Conservation (phyloP, 768 basidiomycete genomes). For the Trametes villosa region DNA sequence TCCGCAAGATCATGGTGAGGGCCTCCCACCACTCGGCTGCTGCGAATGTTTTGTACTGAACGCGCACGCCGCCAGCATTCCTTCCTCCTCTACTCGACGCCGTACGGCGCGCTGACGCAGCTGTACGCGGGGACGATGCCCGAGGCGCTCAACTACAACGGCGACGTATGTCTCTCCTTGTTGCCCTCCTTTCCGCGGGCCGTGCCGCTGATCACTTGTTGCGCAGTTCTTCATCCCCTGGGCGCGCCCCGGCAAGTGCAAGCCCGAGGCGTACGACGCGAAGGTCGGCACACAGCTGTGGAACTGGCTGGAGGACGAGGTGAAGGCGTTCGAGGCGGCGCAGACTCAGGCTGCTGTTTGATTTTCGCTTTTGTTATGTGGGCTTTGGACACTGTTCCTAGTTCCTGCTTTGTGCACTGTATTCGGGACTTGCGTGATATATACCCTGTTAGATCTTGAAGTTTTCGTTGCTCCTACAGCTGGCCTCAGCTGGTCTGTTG, state of each 20-base stretch:
- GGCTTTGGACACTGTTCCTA: constrained; percentile 31
- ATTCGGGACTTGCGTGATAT: not conserved
- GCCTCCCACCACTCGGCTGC: too few species aligned
- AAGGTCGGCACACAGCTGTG: constrained; percentile 27
- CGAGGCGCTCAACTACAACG: constrained; percentile 43
- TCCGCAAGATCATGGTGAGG: constrained; percentile 14
- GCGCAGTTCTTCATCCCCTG: constrained; percentile 30
- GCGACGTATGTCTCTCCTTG: constrained; percentile 39
- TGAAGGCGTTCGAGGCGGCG: constrained; percentile 35
- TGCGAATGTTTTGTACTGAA: not conserved
- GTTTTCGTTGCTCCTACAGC: too few species aligned
- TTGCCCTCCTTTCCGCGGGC: not conserved
- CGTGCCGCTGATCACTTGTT: not conserved
- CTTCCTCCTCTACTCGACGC: constrained; percentile 34
- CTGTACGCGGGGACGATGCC: constrained; percentile 42
- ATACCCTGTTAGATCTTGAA: too few species aligned
- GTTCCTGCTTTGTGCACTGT: constrained; percentile 38
- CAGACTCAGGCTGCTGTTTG: constrained; percentile 11
- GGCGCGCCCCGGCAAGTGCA: constrained; percentile 29
- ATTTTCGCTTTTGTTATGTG: constrained; percentile 1
- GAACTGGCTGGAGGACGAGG: constrained; percentile 31
- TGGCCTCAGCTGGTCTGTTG: too few species aligned
- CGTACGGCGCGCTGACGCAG: constrained; percentile 37
- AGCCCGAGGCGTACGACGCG: constrained; percentile 27
- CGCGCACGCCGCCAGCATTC: constrained; percentile 1